Evolutionary conservation across 352 stramenopile genomes (phyloP), one percentile per base, ranked within the genome.

Genomic region (Peronospora belbahrii): DNA sequence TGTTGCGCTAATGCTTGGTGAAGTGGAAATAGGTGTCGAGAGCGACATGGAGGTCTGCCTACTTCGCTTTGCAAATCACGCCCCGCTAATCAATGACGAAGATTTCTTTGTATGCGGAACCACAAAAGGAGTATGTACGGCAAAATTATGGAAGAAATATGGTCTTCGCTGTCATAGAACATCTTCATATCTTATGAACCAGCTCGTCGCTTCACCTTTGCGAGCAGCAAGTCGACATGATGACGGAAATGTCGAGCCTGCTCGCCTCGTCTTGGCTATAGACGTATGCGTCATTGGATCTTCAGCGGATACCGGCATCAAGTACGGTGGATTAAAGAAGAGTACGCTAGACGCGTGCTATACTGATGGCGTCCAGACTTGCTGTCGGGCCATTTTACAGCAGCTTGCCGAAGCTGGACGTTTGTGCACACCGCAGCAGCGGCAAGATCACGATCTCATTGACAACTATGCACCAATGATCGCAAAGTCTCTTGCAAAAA

Each of bases 21-120:
- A 65, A 30, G 44, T 44, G 7, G 42, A 50, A 6, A 32, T 19
- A 6, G 23, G 11, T 24, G 24, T 39, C 10, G 49, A 56, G 31
- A 48, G 10, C n/a, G 43, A 59, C 10, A 66, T 92, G 6, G 59
- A 83, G 10, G 68, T 89, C 34, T 75, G 72, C 24, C 30, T 92
- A 20, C 48, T 88, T 14, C 77, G 80, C 8, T 92, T 77, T 25
- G 73, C 66, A 27, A 92, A 92, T 20, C 77, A 92, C 48, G 58
- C 80, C 0, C 80, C 80, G 5, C 42, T 92, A 10, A 34, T 89
- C 39, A 82, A 70, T 31, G 40, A 52, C 2, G 73, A 84, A 6
- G 74, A 86, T 32, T 59, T 88, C 3, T 71, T 63, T 46, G 39
- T 74, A 6, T 88, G 77, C 35, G 66, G 70, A 0, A 70, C 84